phyloP scores from a whole-genome alignment of 495 filamentous ascomycete genomes.

The Hypoxylon lienhwacheense region DNA sequence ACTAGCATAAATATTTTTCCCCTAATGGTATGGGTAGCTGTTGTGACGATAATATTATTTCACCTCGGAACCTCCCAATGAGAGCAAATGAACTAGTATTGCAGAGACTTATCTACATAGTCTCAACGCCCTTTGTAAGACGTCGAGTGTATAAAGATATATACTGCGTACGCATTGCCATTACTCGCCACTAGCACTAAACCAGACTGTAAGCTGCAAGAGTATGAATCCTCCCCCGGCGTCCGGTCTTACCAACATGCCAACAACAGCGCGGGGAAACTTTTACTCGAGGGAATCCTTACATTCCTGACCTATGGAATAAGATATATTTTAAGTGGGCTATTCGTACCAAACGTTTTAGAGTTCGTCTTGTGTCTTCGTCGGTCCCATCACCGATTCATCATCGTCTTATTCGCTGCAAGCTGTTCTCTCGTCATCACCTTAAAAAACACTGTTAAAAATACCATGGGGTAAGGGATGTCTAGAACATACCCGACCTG shows the following conservation, averaged over 20 bases:
- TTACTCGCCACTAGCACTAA: conserved; percentile 19
- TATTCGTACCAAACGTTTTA: background rate
- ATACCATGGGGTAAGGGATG: too few relatives aligned
- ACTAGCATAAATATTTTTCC: too few relatives aligned
- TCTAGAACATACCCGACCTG: too few relatives aligned
- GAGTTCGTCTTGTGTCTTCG: background rate
- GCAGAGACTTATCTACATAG: too few relatives aligned
- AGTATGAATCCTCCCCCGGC: too few relatives aligned
- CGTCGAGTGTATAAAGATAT: too few relatives aligned
- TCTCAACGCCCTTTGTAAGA: too few relatives aligned
- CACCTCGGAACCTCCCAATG: background rate
- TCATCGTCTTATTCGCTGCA: conserved; percentile 11
- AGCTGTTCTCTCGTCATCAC: background rate
- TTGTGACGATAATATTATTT: background rate
- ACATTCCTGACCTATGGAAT: background rate
- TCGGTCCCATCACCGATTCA: conserved; percentile 15
- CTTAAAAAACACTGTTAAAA: background rate
- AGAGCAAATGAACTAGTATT: background rate
- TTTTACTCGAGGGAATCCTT: background rate
- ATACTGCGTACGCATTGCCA: too few relatives aligned
- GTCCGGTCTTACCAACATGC: too few relatives aligned
- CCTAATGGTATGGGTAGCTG: background rate
- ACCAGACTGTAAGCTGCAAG: background rate
- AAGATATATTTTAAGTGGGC: background rate
- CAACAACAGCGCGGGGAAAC: too few relatives aligned